These are phyloP conservation scores for Abrus precatorius DNA, from an alignment of 306 rosid species.

Conservation along the genomic window DNA sequence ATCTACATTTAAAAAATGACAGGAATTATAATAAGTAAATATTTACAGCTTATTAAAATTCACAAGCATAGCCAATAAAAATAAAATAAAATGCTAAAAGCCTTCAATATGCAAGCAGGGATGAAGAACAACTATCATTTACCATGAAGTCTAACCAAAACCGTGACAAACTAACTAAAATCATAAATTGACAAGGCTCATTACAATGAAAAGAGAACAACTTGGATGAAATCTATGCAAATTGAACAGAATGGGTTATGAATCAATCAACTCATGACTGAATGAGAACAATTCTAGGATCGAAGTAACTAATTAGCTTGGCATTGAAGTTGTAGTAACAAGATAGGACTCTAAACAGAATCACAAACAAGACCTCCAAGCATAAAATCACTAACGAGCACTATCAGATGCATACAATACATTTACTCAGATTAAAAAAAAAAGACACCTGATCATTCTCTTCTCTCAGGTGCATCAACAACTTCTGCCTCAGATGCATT, in stretches of 20 bases:
- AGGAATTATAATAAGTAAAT: slow-evolving; percentile 44
- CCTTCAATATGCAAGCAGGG: neutral
- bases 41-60: slow-evolving; percentile 26
- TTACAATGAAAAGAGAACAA: neutral
- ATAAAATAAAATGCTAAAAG: neutral
- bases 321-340: neutral
- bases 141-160: slow-evolving; percentile 17
- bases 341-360: neutral
- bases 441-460: slow-evolving; percentile 79
- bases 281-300: slow-evolving; percentile 43
- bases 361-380: slow-evolving; percentile 1
- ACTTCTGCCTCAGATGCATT: slow-evolving; percentile 78
- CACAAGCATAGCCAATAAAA: slow-evolving; percentile 21
- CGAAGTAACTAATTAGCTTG: slow-evolving; percentile 29
- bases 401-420: neutral
- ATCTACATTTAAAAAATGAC: slow-evolving; percentile 66
- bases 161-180: slow-evolving; percentile 29
- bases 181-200: neutral
- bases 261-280: slow-evolving; percentile 13
- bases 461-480: slow-evolving; percentile 85
- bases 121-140: slow-evolving; percentile 10
- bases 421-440: neutral
- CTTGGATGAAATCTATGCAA: neutral
- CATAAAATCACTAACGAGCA: slow-evolving; percentile 20
- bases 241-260: slow-evolving; percentile 9